Percentiles rank a stretch among this genome's conserved stretches.
Evolutionary conservation across 2,329 filamentous ascomycete genomes (phyloP).

Genomic region (Colletotrichum sp.): DNA sequence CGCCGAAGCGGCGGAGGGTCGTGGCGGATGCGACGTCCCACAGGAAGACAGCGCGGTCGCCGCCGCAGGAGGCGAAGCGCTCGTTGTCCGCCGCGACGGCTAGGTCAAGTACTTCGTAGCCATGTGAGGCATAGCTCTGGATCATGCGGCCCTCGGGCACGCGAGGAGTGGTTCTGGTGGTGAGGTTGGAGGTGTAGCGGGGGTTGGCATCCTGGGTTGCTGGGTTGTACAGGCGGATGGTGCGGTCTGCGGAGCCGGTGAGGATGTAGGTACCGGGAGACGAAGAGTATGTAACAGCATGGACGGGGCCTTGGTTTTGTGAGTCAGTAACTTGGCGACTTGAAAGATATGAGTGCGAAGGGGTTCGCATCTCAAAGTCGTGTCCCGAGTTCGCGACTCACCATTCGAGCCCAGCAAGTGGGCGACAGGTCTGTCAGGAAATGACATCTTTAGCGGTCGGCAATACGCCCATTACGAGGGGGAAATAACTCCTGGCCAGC

Average conservation of each 20-base stretch:
- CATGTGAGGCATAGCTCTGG: conserved; percentile 88
- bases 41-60: conserved; percentile 88
- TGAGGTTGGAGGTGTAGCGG: conserved; percentile 29
- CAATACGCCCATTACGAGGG: conserved; percentile 7
- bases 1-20: conserved; percentile 77
- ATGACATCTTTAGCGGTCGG: conserved; percentile 39
- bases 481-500: background rate
- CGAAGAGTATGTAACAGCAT: conserved; percentile 75
- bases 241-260: conserved; percentile 84
- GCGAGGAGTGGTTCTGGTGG: conserved; percentile 37
- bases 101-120: conserved; percentile 88
- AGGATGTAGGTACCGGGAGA: conserved; percentile 79
- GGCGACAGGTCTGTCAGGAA: conserved; percentile 54
- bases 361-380: background rate
- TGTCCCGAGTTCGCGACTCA: conserved; percentile 31
- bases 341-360: background rate
- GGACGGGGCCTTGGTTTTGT: conserved; percentile 63
- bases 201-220: conserved; percentile 39
- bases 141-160: conserved; percentile 68
- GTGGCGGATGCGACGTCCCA: conserved; percentile 89
- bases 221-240: conserved; percentile 86
- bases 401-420: conserved; percentile 65
- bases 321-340: background rate
- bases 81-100: conserved; percentile 78
- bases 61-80: conserved; percentile 84